Evolutionary conservation across 345 rosid genomes (phyloP), one percentile per base, ranked within the genome.

Genomic region (Xanthoceras sorbifolium): DNA sequence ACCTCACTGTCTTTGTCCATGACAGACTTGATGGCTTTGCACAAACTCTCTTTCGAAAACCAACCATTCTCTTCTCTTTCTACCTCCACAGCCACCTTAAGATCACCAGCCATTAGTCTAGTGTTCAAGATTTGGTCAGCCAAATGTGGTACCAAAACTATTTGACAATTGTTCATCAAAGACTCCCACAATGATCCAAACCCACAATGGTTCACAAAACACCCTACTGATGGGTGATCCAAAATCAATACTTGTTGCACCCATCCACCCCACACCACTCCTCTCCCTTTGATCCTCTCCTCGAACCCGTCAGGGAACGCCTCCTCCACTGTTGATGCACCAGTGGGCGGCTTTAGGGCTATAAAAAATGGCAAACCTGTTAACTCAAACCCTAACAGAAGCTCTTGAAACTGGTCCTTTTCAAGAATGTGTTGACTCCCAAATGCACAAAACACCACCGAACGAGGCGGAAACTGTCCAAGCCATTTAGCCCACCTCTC

Each of bases 131-230:
- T 87, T 20, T 90, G 94, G 68, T 92, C 94, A 11, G 87, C 89
- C 63, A 85, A 70, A 38, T 87, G 87, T 0, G 97, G 94, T 18
- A 87, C 84, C 77, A 85, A 50, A 59, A 89, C 93, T 9, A 89
- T 80, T 73, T 90, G 94, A 69, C 93, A 89, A 48, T 89, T 84
- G 57, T 85, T 81, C 85, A 85, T 61, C 67, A 92, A 79, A 3
- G 93, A 81, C 69, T 92, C 97, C 93, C 92, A 92, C 94, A 89
- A 87, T 0, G 94, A 89, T 9, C 94, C 90, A 52, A 83, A 90
- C 81, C 97, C 97, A 34, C 94, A 84, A 57, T 90, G 97, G 74
- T 69, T 89, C 75, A 92, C 94, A 32, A 92, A 89, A 74, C 93
- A 90, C n/a, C 97, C 94, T 0, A 90, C 84, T 0, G 94, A 83